Evolutionary conservation across 2,329 filamentous ascomycete genomes (phyloP), one percentile per base, ranked within the genome.

Genomic region (Trichoderma sp.): DNA sequence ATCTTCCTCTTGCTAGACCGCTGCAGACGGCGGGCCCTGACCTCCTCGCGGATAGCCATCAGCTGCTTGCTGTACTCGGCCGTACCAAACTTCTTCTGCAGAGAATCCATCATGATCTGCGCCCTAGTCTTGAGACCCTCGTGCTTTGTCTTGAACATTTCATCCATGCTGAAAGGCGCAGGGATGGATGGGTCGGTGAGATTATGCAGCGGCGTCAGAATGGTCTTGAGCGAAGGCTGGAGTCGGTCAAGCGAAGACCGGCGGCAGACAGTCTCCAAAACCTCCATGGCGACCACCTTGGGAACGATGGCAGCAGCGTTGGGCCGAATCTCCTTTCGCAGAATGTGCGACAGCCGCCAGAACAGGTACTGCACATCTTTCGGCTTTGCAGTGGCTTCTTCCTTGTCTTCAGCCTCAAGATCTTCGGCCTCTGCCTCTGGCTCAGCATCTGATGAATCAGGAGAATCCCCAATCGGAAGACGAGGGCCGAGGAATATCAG

Each of bases 1-100:
- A 98, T 92, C 80, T 93, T 92, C 75, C 96, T 87, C 87, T 99
- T 99, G 72, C 86, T 88, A 66, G 91, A 88, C 72, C 96, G 84
- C 75, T 89, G 87, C 77, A 93, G 88, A 73, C 96, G 85, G 75
- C 90, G 88, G 72, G 86, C 85, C 75, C 87, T 87, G n/a, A 96
- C 89, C 18, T 85, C 86, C 64, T 91, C 89, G 70, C 93, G 88
- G 7, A 96, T 92, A 51, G 86, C 86, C 49, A 92, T 80, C 76
- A 98, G 84, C 56, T 90, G 85, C 66, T 85, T 84, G n/a, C 94
- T 89, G 80, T 94, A 99, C 71, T 88, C 88, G 1, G 89, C 87
- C 2, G 91, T 93, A 51, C 95, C 96, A 63, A 97, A 84, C 76
- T 92, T 94, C 82, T 90, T 91, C 82, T 97, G 94, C 69, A 99